Percentiles rank a stretch among this genome's conserved stretches.
Conservation (phyloP, 1,139 yeast genomes). For the Nakaseomyces glabratus region DNA sequence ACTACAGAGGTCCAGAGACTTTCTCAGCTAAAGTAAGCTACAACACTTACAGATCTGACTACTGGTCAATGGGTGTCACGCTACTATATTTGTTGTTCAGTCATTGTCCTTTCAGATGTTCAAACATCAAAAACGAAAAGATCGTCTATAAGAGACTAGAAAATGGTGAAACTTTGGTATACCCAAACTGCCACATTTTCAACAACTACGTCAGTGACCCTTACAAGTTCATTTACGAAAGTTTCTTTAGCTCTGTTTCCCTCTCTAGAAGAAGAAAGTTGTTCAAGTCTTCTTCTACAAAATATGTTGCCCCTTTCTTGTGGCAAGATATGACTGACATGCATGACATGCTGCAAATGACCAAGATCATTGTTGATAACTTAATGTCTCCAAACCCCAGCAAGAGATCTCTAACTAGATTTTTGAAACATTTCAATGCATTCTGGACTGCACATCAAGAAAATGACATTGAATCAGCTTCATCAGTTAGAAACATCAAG, state of each 20-base stretch:
- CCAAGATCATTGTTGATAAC: slow-evolving; percentile 16
- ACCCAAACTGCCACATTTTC: slow-evolving; percentile 17
- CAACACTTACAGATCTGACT: slow-evolving; percentile 64
- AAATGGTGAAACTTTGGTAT: not conserved
- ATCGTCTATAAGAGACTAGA: slow-evolving; percentile 3
- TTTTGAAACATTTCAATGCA: slow-evolving; percentile 8
- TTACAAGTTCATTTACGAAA: slow-evolving; percentile 20
- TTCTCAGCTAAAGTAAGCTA: slow-evolving; percentile 25
- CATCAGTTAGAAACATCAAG: not conserved
- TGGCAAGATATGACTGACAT: slow-evolving; percentile 17
- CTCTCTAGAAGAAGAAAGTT: slow-evolving; percentile 1
- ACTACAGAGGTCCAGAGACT: slow-evolving; percentile 94
- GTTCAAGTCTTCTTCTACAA: not conserved
- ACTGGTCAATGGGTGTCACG: slow-evolving; percentile 87
- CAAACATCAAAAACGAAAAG: slow-evolving; percentile 30
- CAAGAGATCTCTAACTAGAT: slow-evolving; percentile 14
- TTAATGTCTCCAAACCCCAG: slow-evolving; percentile 14
- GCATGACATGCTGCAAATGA: slow-evolving; percentile 12
- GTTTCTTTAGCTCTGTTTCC: slow-evolving; percentile 11
- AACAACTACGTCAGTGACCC: slow-evolving; percentile 19
- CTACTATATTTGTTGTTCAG: slow-evolving; percentile 75
- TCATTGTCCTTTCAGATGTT: slow-evolving; percentile 70
- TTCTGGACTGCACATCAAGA: not conserved
- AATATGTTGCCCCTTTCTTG: slow-evolving; percentile 9
- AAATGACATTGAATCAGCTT: not conserved